Evolutionary conservation across 2,329 filamentous ascomycete genomes (phyloP).

Genomic region (Claviceps fusiformis): DNA sequence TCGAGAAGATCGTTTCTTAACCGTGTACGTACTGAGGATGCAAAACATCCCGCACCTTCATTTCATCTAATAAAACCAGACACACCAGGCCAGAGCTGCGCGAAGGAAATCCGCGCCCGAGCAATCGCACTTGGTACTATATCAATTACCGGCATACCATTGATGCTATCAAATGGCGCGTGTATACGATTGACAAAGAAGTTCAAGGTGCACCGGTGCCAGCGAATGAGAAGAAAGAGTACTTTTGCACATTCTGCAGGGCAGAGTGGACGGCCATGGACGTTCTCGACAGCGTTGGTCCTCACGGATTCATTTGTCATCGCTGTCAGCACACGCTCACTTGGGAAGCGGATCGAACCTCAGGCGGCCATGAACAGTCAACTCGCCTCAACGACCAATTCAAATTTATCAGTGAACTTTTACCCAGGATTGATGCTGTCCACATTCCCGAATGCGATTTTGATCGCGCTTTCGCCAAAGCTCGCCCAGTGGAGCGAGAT

Average conservation of each 20-base stretch:
- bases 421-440: conserved; percentile 64
- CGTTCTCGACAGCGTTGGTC: conserved; percentile 63
- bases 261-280: conserved; percentile 84
- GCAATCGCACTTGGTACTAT: conserved; percentile 88
- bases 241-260: conserved; percentile 68
- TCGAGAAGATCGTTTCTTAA: conserved; percentile 72
- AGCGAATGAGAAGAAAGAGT: conserved; percentile 80
- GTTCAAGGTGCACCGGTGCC: conserved; percentile 75
- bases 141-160: conserved; percentile 91
- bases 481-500: conserved; percentile 52
- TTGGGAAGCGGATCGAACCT: conserved; percentile 52
- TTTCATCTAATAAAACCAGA: conserved; percentile 36
- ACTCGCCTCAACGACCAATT: conserved; percentile 67
- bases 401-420: conserved; percentile 61
- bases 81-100: conserved; percentile 55
- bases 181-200: conserved; percentile 76
- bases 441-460: conserved; percentile 63
- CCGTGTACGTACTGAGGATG: conserved; percentile 45
- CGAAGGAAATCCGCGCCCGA: conserved; percentile 68
- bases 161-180: conserved; percentile 90
- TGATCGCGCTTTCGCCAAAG: conserved; percentile 50
- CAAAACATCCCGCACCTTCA: not conserved
- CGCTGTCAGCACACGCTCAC: conserved; percentile 55
- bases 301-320: conserved; percentile 68
- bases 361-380: conserved; percentile 59